These are phyloP conservation scores for Ascochyta pisi DNA, from an alignment of 2,329 filamentous ascomycete species.

Conservation along the genomic window DNA sequence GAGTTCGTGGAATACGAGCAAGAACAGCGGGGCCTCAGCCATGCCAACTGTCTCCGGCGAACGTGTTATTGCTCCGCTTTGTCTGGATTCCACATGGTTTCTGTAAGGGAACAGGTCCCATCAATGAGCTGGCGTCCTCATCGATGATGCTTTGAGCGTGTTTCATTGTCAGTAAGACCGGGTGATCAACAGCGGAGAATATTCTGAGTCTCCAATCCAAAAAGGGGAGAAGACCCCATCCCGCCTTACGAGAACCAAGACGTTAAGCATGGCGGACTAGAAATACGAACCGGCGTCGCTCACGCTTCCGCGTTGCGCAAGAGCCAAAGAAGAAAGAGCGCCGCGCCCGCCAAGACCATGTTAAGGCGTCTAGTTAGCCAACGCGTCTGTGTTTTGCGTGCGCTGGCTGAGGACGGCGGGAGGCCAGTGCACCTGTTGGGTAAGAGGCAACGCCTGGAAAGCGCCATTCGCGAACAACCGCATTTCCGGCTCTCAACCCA, in stretches of 20 bases:
- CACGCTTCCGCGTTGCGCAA: constrained; percentile 18
- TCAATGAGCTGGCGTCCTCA: background rate
- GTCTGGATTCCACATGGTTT: background rate
- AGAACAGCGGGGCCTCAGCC: constrained; percentile 17
- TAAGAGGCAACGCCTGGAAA: constrained; percentile 1
- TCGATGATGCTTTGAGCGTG: background rate
- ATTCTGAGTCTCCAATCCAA: background rate
- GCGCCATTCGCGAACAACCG: constrained; percentile 1
- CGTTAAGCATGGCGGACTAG: constrained; percentile 18
- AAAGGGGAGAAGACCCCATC: constrained; percentile 1
- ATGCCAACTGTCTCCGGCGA: constrained; percentile 1
- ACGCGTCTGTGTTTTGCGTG: constrained; percentile 3
- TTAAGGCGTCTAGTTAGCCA: constrained; percentile 11
- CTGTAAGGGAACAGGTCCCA: no score
- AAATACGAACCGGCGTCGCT: constrained; percentile 23
- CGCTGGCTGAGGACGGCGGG: constrained; percentile 7
- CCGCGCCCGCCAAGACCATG: constrained; percentile 16
- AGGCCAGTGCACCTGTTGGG: constrained; percentile 8
- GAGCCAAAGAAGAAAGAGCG: constrained; percentile 21
- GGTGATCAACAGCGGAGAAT: constrained; percentile 8
- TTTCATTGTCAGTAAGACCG: background rate
- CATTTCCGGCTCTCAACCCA: constrained; percentile 3
- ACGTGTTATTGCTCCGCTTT: constrained; percentile 5
- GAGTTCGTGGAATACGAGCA: constrained; percentile 23
- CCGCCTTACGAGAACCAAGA: constrained; percentile 22